These are phyloP conservation scores for Melanomma pulvis-pyrius DNA, from an alignment of 495 filamentous ascomycete species.

Conservation along the genomic window DNA sequence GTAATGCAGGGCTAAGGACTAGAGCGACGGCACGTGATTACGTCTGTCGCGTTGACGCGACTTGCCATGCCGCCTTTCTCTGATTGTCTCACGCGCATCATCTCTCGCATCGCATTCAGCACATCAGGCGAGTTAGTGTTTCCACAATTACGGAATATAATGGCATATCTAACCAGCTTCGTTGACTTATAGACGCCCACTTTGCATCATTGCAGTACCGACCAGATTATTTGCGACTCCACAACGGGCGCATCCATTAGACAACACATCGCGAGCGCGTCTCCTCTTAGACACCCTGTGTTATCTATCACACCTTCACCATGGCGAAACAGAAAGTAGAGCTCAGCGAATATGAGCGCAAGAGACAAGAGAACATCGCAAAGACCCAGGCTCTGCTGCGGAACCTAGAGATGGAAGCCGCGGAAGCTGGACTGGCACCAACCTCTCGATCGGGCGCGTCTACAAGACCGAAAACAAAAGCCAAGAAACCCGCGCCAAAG, in stretches of 20 bases:
- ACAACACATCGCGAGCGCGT: no score
- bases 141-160: no score
- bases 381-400: slow-evolving; percentile 69
- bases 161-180: no score
- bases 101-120: background rate
- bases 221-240: background rate
- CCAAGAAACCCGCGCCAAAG: slow-evolving; percentile 55
- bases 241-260: no score
- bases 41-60: background rate
- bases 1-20: background rate
- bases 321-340: slow-evolving; percentile 44
- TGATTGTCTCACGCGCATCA: background rate
- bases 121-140: background rate
- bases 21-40: background rate
- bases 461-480: slow-evolving; percentile 33
- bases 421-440: slow-evolving; percentile 59
- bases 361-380: slow-evolving; percentile 72
- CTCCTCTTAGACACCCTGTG: no score
- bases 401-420: slow-evolving; percentile 51
- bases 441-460: slow-evolving; percentile 41
- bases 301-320: no score
- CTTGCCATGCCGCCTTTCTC: background rate
- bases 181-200: no score
- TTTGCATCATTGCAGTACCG: background rate
- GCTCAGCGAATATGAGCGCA: slow-evolving; percentile 68